These are phyloP conservation scores for Fusarium begoniae DNA, from an alignment of 2,329 filamentous ascomycete genomes.

Conservation along the genomic window DNA sequence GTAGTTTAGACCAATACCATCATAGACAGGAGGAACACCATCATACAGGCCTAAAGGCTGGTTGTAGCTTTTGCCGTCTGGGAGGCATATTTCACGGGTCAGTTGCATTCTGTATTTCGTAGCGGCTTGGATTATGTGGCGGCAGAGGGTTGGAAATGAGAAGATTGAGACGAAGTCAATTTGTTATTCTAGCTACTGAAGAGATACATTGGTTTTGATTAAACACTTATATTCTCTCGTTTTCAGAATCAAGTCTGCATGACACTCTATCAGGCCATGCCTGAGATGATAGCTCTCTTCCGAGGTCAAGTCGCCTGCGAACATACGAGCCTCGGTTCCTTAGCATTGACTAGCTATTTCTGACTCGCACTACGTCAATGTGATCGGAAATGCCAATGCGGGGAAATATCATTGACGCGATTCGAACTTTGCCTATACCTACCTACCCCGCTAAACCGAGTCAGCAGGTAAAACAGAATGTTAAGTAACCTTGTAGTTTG, in stretches of 20 bases:
- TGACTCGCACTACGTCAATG: background rate
- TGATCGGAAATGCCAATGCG: background rate
- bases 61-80: background rate
- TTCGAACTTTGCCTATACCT: accelerated
- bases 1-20: background rate
- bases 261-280: accelerated
- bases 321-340: background rate
- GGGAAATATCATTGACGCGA: background rate
- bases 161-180: accelerated
- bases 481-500: accelerated
- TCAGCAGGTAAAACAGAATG: background rate
- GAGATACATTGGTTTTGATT: accelerated
- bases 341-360: background rate
- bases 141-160: accelerated
- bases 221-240: background rate
- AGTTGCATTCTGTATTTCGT: accelerated
- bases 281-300: accelerated
- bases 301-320: accelerated
- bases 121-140: accelerated
- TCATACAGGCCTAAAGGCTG: background rate
- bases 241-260: accelerated
- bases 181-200: accelerated
- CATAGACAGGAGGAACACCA: background rate
- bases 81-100: background rate
- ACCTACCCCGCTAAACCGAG: background rate